Conservation (phyloP, 1,284 basidiomycete species). For the Tylopilus sp. region DNA sequence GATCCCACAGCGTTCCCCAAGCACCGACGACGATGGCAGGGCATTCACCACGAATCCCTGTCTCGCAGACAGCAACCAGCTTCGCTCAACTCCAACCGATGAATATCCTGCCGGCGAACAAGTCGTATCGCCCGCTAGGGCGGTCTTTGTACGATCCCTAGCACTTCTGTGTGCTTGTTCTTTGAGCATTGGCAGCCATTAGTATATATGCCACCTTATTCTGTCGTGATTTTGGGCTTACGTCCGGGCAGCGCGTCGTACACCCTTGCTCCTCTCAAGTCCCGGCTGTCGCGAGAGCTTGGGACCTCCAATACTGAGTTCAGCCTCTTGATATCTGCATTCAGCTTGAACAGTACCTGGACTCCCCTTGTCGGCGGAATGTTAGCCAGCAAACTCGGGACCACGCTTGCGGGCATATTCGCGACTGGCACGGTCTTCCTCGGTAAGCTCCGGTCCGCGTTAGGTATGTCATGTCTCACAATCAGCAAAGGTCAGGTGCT, state of each 20-base stretch:
- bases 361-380: conserved; percentile 73
- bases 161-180: conserved; percentile 75
- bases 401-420: conserved; percentile 65
- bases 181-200: conserved; percentile 73
- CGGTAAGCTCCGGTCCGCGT: conserved; percentile 40
- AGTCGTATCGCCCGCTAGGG: conserved; percentile 31
- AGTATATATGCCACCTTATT: conserved; percentile 48
- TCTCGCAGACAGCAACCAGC: not conserved
- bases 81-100: not conserved
- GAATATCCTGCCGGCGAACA: conserved; percentile 2
- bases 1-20: conserved; percentile 1
- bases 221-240: not conserved
- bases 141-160: conserved; percentile 52
- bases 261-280: conserved; percentile 74
- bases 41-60: not conserved
- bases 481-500: conserved; percentile 53
- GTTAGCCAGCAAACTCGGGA: conserved; percentile 66
- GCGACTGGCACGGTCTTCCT: conserved; percentile 69
- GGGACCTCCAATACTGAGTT: conserved; percentile 77
- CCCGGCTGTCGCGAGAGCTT: conserved; percentile 66
- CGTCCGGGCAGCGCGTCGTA: conserved; percentile 55
- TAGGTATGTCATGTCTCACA: conserved; percentile 5
- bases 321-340: conserved; percentile 71
- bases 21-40: not conserved
- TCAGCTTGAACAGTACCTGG: conserved; percentile 78